Evolutionary conservation across 192 early-diverging fungal genomes (phyloP).

Genomic region (Entophlyctis helioformis): DNA sequence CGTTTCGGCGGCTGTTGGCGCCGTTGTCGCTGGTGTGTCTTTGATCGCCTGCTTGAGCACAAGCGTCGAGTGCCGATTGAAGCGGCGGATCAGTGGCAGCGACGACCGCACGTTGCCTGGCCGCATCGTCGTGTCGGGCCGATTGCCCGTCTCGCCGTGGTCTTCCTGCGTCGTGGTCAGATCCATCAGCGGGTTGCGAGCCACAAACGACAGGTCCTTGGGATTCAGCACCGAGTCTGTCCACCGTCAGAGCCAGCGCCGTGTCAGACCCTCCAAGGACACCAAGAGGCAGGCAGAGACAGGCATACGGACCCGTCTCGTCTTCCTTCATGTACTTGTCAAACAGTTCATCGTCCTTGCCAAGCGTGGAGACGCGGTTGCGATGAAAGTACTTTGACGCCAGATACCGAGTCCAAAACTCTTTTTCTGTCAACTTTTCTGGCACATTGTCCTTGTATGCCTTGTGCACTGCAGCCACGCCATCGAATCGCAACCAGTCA

Average conservation of each 20-base stretch:
- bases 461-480: conserved; percentile 56
- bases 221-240: conserved; percentile 23
- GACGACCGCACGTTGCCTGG: conserved; percentile 45
- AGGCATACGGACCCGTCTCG: conserved; percentile 36
- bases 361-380: conserved; percentile 32
- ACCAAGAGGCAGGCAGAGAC: not conserved
- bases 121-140: conserved; percentile 72
- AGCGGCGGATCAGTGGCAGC: conserved; percentile 68
- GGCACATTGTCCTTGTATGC: conserved; percentile 78
- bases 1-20: too few relatives aligned
- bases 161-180: conserved; percentile 72
- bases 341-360: conserved; percentile 62
- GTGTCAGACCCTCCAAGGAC: not conserved
- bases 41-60: conserved; percentile 42
- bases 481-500: too few relatives aligned
- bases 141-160: conserved; percentile 63
- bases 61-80: conserved; percentile 79
- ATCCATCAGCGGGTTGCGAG: conserved; percentile 61
- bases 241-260: conserved; percentile 6
- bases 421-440: conserved; percentile 42
- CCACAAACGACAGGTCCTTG: conserved; percentile 36
- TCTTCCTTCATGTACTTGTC: conserved; percentile 65
- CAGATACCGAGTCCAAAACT: conserved; percentile 84
- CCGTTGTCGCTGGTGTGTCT: too few relatives aligned
- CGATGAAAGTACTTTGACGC: conserved; percentile 77